Evolutionary conservation across 2,329 filamentous ascomycete genomes (phyloP).

Genomic region (Dactylella cylindrospora): DNA sequence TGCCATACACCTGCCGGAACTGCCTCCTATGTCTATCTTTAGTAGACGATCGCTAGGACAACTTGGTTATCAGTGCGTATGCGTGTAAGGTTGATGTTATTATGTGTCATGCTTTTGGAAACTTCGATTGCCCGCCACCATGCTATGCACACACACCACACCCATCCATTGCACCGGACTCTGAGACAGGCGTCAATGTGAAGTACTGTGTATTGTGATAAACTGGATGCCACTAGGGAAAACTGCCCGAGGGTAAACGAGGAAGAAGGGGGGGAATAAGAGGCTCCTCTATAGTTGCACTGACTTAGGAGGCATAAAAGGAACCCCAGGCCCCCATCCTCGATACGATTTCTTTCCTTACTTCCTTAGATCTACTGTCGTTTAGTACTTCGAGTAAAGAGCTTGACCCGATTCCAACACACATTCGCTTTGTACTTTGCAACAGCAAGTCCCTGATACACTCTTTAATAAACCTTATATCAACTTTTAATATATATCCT

Average conservation of each 20-base stretch:
- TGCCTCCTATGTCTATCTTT: constrained; percentile 18
- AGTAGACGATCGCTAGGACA: constrained; percentile 34
- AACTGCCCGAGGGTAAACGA: constrained; percentile 43
- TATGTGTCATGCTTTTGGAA: too few relatives aligned
- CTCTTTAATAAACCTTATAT: constrained; percentile 41
- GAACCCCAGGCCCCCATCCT: constrained; percentile 19
- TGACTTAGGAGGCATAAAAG: constrained; percentile 33
- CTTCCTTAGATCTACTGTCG: constrained; percentile 35
- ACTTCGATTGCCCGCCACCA: too few relatives aligned
- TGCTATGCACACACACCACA: too few relatives aligned
- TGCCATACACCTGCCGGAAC: constrained; percentile 28
- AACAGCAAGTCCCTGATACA: constrained; percentile 37
- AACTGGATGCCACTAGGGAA: constrained; percentile 17
- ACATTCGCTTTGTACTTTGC: constrained; percentile 43
- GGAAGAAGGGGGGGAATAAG: too few relatives aligned
- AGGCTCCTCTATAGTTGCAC: background rate
- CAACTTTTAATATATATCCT: too few relatives aligned
- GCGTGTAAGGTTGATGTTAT: too few relatives aligned
- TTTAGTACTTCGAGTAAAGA: constrained; percentile 40
- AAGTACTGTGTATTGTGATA: too few relatives aligned
- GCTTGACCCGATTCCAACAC: too few relatives aligned
- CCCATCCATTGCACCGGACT: too few relatives aligned
- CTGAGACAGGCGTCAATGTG: constrained; percentile 41
- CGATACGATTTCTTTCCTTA: constrained; percentile 10
- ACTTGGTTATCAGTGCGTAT: too few relatives aligned